Conservation (phyloP, 2,329 filamentous ascomycete species). For the Graphilbum ipis-grandicollis region DNA sequence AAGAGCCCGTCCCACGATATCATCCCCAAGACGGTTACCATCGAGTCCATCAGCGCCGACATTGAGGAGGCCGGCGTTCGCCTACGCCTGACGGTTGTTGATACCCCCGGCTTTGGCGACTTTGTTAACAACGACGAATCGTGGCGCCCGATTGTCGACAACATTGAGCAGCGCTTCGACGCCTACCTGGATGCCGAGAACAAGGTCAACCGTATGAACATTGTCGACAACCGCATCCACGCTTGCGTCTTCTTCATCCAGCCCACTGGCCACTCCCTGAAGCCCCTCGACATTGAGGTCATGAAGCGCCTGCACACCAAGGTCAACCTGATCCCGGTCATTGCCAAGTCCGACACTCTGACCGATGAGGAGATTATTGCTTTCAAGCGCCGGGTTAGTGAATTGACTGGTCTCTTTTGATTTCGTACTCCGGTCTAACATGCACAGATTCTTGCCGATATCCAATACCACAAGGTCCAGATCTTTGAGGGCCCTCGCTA, state of each 20-base stretch:
- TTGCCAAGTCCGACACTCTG: constrained; percentile 94
- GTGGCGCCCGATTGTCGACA: constrained; percentile 97
- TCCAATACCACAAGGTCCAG: constrained; percentile 92
- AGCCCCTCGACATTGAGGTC: constrained; percentile 96
- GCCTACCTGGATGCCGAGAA: constrained; percentile 98
- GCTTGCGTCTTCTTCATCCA: constrained; percentile 99
- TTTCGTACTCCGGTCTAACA: not conserved
- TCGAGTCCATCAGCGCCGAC: constrained; percentile 86
- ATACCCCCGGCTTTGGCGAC: constrained; percentile 95
- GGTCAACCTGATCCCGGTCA: constrained; percentile 98
- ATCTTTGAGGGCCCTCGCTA: constrained; percentile 98
- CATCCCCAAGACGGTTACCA: constrained; percentile 93
- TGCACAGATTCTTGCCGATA: constrained; percentile 78
- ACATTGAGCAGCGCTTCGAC: constrained; percentile 98
- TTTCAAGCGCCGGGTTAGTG: constrained; percentile 89
- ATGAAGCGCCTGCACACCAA: constrained; percentile 99
- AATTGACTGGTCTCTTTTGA: not conserved
- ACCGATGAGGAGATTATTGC: constrained; percentile 88
- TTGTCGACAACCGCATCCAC: constrained; percentile 97
- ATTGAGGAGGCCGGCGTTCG: constrained; percentile 98
- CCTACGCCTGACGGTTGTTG: constrained; percentile 87
- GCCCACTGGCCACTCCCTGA: constrained; percentile 93
- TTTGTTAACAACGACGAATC: constrained; percentile 99
- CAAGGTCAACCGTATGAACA: constrained; percentile 99
- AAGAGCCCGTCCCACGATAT: constrained; percentile 95